Evolutionary conservation across 805 yeast genomes (phyloP).

Genomic region (Zygosaccharomyces pseudorouxii): DNA sequence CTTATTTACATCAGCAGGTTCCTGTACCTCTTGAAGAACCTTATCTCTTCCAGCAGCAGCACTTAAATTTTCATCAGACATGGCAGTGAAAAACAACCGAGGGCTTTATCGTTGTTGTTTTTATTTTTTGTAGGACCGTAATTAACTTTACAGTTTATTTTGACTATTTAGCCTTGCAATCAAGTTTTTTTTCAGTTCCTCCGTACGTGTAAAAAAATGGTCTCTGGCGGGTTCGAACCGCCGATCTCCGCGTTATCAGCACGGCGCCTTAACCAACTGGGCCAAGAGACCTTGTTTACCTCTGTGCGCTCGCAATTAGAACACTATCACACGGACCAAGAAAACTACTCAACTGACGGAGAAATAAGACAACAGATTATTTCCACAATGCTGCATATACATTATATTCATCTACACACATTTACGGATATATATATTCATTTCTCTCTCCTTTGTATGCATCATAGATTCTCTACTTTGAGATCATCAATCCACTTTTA

Average conservation of each 20-base stretch:
- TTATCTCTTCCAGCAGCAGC: not conserved
- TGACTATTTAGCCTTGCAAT: too few species aligned
- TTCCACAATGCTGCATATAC: not conserved
- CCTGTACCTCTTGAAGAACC: not conserved
- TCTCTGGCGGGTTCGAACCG: conserved; percentile 36
- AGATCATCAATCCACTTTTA: conserved; percentile 68
- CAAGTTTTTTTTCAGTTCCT: not conserved
- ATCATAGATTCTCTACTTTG: not conserved
- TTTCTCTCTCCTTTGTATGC: not conserved
- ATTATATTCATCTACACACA: not conserved
- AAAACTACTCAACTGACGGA: not conserved
- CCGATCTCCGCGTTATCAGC: conserved; percentile 36
- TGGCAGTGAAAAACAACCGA: not conserved
- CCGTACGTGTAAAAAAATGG: conserved; percentile 15
- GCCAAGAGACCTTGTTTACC: conserved; percentile 27
- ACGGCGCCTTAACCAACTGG: conserved; percentile 36
- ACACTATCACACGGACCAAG: too few species aligned
- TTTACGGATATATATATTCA: not conserved
- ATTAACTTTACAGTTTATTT: too few species aligned
- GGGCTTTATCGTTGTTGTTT: not conserved
- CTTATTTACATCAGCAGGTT: not conserved
- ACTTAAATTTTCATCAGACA: not conserved
- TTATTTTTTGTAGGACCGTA: too few species aligned
- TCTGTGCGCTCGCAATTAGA: not conserved
- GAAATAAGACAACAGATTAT: not conserved